phyloP scores from a whole-genome alignment of 305 asterid species.

The Caryopteris hybrid region DNA sequence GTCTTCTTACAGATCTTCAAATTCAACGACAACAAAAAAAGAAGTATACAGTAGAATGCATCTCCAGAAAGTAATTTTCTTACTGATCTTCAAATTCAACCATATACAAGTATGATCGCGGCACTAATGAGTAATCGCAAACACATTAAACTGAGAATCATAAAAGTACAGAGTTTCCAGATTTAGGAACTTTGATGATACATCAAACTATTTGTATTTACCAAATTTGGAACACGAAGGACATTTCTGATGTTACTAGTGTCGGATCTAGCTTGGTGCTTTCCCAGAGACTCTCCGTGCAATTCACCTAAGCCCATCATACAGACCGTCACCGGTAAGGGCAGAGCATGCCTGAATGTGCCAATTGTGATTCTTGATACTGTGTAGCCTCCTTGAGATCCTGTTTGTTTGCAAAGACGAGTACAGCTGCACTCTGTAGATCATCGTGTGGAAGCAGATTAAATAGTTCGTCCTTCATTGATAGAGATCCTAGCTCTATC shows the following conservation, averaged over 20 bases:
- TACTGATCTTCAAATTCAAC: no score
- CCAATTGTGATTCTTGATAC: slow-evolving; percentile 87
- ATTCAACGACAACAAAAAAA: no score
- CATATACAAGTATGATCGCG: no score
- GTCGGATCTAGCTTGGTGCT: slow-evolving; percentile 50
- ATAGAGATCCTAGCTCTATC: slow-evolving; percentile 80
- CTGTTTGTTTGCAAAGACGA: slow-evolving; percentile 81
- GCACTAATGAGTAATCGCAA: no score
- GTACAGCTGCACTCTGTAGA: slow-evolving; percentile 61
- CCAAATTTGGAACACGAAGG: neutral
- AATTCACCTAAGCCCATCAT: slow-evolving; percentile 86
- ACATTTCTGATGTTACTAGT: no score
- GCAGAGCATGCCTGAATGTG: slow-evolving; percentile 87
- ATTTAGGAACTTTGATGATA: neutral
- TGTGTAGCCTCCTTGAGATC: slow-evolving; percentile 85
- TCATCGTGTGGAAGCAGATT: slow-evolving; percentile 73
- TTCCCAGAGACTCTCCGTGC: slow-evolving; percentile 78
- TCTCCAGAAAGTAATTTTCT: no score
- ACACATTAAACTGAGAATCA: no score
- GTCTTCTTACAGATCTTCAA: no score
- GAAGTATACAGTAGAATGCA: no score
- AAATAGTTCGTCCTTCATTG: slow-evolving; percentile 76
- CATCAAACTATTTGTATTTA: neutral
- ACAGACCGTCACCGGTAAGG: slow-evolving; percentile 75
- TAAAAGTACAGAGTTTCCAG: neutral